A percentile compares a stretch with the other conserved stretches of the same genome.
phyloP scores from a whole-genome alignment of 805 yeast species.

The Maudiozyma turicensis region DNA sequence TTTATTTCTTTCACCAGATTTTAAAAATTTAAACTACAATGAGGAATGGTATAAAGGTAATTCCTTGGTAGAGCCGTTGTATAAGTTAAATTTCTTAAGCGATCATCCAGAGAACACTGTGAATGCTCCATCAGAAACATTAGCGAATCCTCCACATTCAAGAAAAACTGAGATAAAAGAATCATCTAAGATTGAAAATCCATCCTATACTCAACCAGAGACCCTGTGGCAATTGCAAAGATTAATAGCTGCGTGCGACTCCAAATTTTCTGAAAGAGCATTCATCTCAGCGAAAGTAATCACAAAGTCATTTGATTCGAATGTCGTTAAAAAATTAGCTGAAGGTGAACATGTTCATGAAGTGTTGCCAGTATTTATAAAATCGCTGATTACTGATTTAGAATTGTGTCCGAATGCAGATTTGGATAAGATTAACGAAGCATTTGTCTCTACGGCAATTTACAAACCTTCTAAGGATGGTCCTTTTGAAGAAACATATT shows the following conservation, averaged over 20 bases:
- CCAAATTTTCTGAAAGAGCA: conserved; percentile 15
- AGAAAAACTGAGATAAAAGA: neutral
- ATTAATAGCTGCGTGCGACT: conserved; percentile 16
- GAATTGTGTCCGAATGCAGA: conserved; percentile 14
- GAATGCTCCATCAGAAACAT: neutral
- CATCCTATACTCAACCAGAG: conserved; percentile 15
- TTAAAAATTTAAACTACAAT: conserved; percentile 16
- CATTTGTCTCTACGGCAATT: conserved; percentile 23
- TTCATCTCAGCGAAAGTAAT: conserved; percentile 17
- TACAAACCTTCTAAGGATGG: conserved; percentile 15
- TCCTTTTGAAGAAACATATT: conserved; percentile 15
- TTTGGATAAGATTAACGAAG: conserved; percentile 8
- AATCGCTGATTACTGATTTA: conserved; percentile 16
- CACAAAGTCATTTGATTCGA: conserved; percentile 14
- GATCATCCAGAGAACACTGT: neutral
- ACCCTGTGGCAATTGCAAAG: conserved; percentile 24
- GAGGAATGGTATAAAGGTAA: conserved; percentile 22
- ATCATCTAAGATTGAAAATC: neutral
- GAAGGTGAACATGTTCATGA: conserved; percentile 24
- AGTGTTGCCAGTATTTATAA: conserved; percentile 22
- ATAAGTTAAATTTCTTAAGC: neutral
- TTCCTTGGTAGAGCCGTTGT: neutral
- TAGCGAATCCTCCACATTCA: neutral
- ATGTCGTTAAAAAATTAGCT: conserved; percentile 11
- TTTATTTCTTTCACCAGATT: conserved; percentile 17